Evolutionary conservation across 768 basidiomycete species (phyloP).

Genomic region (Xanthoconium purpureum): DNA sequence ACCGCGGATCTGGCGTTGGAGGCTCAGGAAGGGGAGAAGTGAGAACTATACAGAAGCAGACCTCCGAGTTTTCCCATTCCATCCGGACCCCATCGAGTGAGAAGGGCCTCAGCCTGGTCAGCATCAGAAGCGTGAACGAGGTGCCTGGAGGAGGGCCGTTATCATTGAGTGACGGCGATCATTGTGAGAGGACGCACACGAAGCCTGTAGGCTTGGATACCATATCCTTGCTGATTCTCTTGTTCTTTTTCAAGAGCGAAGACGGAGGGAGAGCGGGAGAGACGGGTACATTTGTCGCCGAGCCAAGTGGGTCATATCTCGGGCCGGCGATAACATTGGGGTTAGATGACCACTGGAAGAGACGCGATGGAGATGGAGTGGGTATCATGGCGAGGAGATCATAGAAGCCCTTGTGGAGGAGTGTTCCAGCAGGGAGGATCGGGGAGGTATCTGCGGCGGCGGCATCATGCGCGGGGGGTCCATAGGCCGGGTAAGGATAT

Average conservation of each 20-base stretch:
- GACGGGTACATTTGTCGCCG: neutral
- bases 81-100: conserved; percentile 86
- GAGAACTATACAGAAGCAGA: conserved; percentile 35
- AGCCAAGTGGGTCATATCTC: conserved; percentile 58
- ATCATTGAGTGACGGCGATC: conserved; percentile 12
- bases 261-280: conserved; percentile 30
- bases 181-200: conserved; percentile 54
- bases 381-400: conserved; percentile 79
- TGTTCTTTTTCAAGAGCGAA: conserved; percentile 48
- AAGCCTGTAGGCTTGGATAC: conserved; percentile 81
- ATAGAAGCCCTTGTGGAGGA: conserved; percentile 89
- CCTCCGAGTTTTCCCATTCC: conserved; percentile 86
- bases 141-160: conserved; percentile 52
- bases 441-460: conserved; percentile 32
- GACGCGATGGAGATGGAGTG: conserved; percentile 60
- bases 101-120: conserved; percentile 82
- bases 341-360: conserved; percentile 52
- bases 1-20: conserved; percentile 65
- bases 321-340: conserved; percentile 48
- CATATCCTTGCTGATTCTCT: conserved; percentile 84
- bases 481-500: conserved; percentile 1
- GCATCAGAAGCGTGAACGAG: conserved; percentile 89
- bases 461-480: neutral
- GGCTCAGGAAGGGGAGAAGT: conserved; percentile 23
- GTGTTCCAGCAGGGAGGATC: conserved; percentile 61